These are phyloP conservation scores for Neonectria magnoliae DNA, from an alignment of 2,329 filamentous ascomycete genomes.

Conservation along the genomic window DNA sequence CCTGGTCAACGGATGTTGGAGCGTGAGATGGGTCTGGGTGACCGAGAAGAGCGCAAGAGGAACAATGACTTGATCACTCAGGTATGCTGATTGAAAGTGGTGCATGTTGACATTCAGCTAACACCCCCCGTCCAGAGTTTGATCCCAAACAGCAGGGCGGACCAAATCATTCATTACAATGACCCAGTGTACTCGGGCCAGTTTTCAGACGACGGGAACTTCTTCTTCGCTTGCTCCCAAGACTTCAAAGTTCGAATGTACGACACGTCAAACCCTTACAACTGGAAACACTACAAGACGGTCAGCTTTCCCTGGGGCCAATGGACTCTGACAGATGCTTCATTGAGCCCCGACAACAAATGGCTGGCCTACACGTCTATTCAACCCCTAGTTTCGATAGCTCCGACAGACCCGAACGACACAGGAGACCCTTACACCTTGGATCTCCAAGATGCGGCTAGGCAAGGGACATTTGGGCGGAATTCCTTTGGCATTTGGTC, in stretches of 20 bases:
- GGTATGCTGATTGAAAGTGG: slow-evolving; percentile 51
- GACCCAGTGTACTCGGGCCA: slow-evolving; percentile 92
- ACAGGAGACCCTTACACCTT: slow-evolving; percentile 81
- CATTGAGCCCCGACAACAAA: slow-evolving; percentile 88
- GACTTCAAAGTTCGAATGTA: slow-evolving; percentile 98
- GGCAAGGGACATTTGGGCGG: slow-evolving; percentile 42
- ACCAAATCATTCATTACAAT: slow-evolving; percentile 89
- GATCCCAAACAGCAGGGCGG: slow-evolving; percentile 80
- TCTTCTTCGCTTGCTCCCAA: slow-evolving; percentile 92
- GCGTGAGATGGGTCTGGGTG: slow-evolving; percentile 80
- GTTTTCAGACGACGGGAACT: slow-evolving; percentile 96
- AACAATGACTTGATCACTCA: slow-evolving; percentile 75
- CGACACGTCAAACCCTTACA: slow-evolving; percentile 93
- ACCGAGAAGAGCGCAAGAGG: slow-evolving; percentile 66
- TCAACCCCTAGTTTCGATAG: slow-evolving; percentile 82
- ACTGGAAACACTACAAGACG: slow-evolving; percentile 96
- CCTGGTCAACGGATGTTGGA: slow-evolving; percentile 79
- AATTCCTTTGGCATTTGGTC: slow-evolving; percentile 80
- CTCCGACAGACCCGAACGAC: slow-evolving; percentile 86
- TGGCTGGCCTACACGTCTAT: slow-evolving; percentile 94
- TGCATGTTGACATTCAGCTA: slow-evolving; percentile 9
- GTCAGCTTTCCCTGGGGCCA: slow-evolving; percentile 85
- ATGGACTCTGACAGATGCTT: slow-evolving; percentile 97
- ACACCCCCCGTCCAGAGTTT: slow-evolving; percentile 62
- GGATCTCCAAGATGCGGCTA: slow-evolving; percentile 64